A percentile compares a stretch with the other conserved stretches of the same genome.
Conservation (phyloP, 2,329 filamentous ascomycete genomes). For the Colletotrichum higginsianum region DNA sequence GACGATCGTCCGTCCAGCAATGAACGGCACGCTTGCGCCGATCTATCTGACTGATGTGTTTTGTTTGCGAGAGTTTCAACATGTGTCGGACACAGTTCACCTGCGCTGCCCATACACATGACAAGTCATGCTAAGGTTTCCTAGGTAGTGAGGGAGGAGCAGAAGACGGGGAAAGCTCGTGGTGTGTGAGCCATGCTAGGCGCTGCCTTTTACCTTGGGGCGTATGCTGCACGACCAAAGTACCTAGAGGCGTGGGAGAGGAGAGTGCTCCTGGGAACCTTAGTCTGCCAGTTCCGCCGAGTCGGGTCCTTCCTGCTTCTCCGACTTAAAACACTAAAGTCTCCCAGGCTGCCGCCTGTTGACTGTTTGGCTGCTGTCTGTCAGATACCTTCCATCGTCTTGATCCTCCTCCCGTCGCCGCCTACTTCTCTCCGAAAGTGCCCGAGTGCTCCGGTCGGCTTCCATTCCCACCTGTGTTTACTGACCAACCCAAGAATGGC, state of each 20-base stretch:
- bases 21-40: conserved; percentile 11
- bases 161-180: conserved; percentile 36
- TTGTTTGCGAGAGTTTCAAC: conserved; percentile 37
- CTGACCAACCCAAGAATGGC: background rate
- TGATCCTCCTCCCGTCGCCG: background rate
- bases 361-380: background rate
- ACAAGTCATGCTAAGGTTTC: conserved; percentile 16
- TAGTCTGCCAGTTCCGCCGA: conserved; percentile 2
- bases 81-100: conserved; percentile 24
- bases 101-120: background rate
- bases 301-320: background rate
- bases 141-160: conserved; percentile 5
- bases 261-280: background rate
- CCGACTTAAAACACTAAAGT: background rate
- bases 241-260: conserved; percentile 40
- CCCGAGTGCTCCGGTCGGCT: background rate
- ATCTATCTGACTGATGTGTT: conserved; percentile 31
- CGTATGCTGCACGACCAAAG: conserved; percentile 23
- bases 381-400: background rate
- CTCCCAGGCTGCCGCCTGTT: background rate
- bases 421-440: background rate
- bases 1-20: conserved; percentile 2
- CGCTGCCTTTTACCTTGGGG: conserved; percentile 28
- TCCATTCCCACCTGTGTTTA: background rate
- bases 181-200: conserved; percentile 16